Evolutionary conservation across 495 filamentous ascomycete species (phyloP), one percentile per base, ranked within the genome.

Genomic region (Penicillium lividum): DNA sequence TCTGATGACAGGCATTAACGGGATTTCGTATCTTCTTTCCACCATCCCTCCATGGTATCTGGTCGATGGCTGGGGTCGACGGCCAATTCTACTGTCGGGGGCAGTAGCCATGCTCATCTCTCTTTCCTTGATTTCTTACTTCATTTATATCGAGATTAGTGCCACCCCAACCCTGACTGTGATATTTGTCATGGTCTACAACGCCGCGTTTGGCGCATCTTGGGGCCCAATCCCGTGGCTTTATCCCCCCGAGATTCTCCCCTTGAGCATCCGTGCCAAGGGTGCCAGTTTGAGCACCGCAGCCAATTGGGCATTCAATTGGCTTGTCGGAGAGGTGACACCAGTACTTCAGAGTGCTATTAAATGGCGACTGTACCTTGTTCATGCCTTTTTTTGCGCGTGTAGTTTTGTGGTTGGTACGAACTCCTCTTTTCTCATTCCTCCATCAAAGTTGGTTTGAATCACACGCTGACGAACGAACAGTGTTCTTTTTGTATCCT

Each of bases 161-260:
- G 80, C 80, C 40, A 97, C 95, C 10, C 90, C 89, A 7, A 88
- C 79, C 5, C 75, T 96, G 64, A 95, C 97, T 11, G 95, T 98
- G 47, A 72, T 96, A 22, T 91, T 96, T 68, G 94, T 98, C 59
- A 96, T 98, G 87, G 88, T 97, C 48, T 98, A 98, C 76, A 98
- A 98, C 68, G 94, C 94, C 13, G 89, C 95, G 16, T 98, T 98
- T 68, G 94, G 94, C 30, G 94, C 92, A 57, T 97, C 93, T n/a
- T 98, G 95, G 95, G 94, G 94, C 31, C 94, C 94, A 4, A 93
- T 98, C 53, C 94, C 94, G 0, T 98, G 94, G 94, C 82, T 98
- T 10, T 98, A 98, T 68, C 94, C 95, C 4, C 94, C 94, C 7
- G 94, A 98, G 80, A 98, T 98, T 68, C 77, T 98, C 51, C 94